Percentiles rank a stretch among this genome's conserved stretches.
These are phyloP conservation scores for Tympanopsis confertula DNA, from an alignment of 2,329 filamentous ascomycete species.

Conservation along the genomic window DNA sequence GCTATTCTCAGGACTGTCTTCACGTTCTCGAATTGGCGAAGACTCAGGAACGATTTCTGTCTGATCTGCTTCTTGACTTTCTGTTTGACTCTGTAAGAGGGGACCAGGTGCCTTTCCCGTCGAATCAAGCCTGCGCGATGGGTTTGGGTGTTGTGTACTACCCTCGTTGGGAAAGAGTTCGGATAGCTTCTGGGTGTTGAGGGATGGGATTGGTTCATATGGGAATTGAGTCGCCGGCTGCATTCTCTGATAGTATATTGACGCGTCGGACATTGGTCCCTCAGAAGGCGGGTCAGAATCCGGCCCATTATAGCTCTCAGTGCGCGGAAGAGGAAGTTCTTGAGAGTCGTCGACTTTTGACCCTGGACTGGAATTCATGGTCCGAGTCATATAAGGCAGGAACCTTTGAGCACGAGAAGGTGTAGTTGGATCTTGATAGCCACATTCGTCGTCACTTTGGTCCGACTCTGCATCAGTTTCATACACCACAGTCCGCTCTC, in stretches of 20 bases:
- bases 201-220: conserved; percentile 17
- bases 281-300: conserved; percentile 16
- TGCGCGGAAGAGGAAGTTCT: conserved; percentile 15
- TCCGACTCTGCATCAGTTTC: conserved; percentile 27
- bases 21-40: conserved; percentile 15
- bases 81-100: conserved; percentile 4
- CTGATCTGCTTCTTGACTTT: conserved; percentile 9
- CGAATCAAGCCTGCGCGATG: conserved; percentile 5
- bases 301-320: conserved; percentile 11
- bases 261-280: conserved; percentile 21
- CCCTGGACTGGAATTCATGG: conserved; percentile 5
- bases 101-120: conserved; percentile 2
- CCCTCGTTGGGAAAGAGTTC: conserved; percentile 21
- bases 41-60: conserved; percentile 24
- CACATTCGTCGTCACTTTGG: conserved; percentile 14
- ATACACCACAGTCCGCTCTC: conserved; percentile 21
- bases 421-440: too few relatives aligned
- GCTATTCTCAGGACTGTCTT: conserved; percentile 4
- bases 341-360: conserved; percentile 13
- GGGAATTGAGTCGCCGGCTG: conserved; percentile 22
- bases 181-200: conserved; percentile 14
- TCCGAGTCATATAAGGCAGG: background rate
- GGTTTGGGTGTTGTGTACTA: conserved; percentile 7
- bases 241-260: conserved; percentile 20
- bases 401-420: background rate